These are phyloP conservation scores for Vitis cinerea DNA, from an alignment of 164 flowering plant genomes.

Conservation along the genomic window DNA sequence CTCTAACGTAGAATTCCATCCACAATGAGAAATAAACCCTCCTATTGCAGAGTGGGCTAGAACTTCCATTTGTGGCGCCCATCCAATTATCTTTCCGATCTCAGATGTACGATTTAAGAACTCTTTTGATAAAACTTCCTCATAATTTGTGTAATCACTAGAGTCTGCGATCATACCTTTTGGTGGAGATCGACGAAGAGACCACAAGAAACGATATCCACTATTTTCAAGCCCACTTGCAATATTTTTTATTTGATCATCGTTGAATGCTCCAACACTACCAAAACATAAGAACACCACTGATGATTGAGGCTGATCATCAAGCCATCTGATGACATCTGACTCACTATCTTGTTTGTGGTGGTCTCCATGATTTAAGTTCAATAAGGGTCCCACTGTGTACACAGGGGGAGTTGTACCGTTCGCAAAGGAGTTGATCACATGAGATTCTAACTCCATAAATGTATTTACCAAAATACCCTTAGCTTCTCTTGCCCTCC, in stretches of 20 bases:
- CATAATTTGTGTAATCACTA: not conserved
- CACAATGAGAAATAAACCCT: not conserved
- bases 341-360: not conserved
- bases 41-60: not conserved
- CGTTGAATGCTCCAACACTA: not conserved
- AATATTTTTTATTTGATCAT: not conserved
- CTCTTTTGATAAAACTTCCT: no score
- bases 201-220: not conserved
- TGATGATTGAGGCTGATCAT: not conserved
- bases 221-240: not conserved
- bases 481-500: not conserved
- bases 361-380: not conserved
- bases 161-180: not conserved
- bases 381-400: not conserved
- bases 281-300: slow-evolving; percentile 4
- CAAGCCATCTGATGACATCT: not conserved
- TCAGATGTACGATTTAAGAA: not conserved
- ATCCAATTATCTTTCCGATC: not conserved
- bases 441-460: no score
- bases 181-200: not conserved
- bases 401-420: not conserved
- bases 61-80: not conserved
- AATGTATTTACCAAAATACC: no score
- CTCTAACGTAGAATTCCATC: no score
- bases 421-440: not conserved